Conservation (phyloP, 495 filamentous ascomycete species). For the Penicillium maclennaniae region DNA sequence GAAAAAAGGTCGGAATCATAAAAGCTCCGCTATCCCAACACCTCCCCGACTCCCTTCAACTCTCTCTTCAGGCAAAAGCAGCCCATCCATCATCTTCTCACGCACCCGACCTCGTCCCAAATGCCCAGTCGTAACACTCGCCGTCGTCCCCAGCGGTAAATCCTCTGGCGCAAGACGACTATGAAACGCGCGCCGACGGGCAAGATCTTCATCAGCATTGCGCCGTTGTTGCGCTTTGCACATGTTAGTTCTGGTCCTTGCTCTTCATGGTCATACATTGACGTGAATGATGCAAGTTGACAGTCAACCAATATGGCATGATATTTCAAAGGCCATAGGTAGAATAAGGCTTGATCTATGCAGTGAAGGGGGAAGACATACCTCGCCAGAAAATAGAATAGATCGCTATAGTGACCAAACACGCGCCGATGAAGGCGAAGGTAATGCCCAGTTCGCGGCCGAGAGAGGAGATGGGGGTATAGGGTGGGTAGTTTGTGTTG, state of each 20-base stretch:
- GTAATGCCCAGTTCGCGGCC: slow-evolving; percentile 41
- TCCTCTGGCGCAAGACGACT: slow-evolving; percentile 5
- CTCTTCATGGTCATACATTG: neutral
- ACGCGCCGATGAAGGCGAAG: slow-evolving; percentile 39
- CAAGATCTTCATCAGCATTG: slow-evolving; percentile 24
- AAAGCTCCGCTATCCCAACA: neutral
- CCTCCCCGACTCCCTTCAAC: neutral
- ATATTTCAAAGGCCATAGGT: neutral
- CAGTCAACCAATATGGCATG: neutral
- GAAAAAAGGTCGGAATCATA: neutral
- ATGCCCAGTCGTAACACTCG: slow-evolving; percentile 6
- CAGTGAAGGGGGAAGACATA: slow-evolving; percentile 9
- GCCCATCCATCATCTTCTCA: slow-evolving; percentile 30
- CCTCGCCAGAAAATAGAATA: slow-evolving; percentile 40
- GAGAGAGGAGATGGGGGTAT: slow-evolving; percentile 30
- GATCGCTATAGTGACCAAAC: slow-evolving; percentile 33
- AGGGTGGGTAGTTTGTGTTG: slow-evolving; percentile 20
- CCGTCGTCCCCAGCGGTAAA: slow-evolving; percentile 1
- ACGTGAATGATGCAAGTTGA: neutral
- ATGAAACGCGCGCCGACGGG: slow-evolving; percentile 33
- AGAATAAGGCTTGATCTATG: no score
- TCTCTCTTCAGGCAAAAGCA: slow-evolving; percentile 2
- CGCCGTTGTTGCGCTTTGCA: slow-evolving; percentile 11
- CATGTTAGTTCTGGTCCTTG: neutral
- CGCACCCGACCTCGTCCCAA: neutral